These are phyloP conservation scores for Claviceps purpurea DNA, from an alignment of 2,329 filamentous ascomycete genomes.

Conservation along the genomic window DNA sequence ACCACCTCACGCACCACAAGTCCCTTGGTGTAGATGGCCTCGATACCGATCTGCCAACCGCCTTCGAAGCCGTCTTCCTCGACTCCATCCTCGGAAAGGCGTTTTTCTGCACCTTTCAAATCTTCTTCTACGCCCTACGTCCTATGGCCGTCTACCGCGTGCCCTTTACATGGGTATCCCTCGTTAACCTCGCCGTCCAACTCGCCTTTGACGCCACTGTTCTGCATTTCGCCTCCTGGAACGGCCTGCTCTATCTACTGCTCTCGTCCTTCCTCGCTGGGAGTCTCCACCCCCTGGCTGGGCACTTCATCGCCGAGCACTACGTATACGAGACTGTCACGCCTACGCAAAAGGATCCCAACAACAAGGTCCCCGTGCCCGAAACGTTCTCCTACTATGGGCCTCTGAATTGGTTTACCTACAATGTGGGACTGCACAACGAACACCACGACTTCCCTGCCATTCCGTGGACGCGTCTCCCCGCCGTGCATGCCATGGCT, in stretches of 20 bases:
- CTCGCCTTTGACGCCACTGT: constrained; percentile 63
- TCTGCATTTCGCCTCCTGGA: constrained; percentile 43
- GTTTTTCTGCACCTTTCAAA: constrained; percentile 99
- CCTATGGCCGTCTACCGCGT: constrained; percentile 90
- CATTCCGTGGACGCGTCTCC: constrained; percentile 83
- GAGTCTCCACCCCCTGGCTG: constrained; percentile 83
- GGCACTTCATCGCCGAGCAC: constrained; percentile 98
- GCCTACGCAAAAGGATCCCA: constrained; percentile 40
- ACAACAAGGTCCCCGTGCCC: constrained; percentile 55
- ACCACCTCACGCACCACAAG: constrained; percentile 98
- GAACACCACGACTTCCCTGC: constrained; percentile 99
- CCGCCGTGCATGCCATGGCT: constrained; percentile 63
- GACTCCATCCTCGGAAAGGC: constrained; percentile 93
- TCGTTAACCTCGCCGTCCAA: constrained; percentile 68
- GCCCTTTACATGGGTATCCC: constrained; percentile 74
- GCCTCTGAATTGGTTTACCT: constrained; percentile 78
- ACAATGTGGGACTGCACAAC: constrained; percentile 96
- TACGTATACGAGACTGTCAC: constrained; percentile 62
- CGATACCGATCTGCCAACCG: constrained; percentile 89
- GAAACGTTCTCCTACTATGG: constrained; percentile 98
- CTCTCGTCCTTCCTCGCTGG: constrained; percentile 88
- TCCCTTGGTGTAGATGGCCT: constrained; percentile 91
- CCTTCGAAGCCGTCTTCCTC: constrained; percentile 80
- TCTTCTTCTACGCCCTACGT: constrained; percentile 93
- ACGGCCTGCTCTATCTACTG: constrained; percentile 69